phyloP scores from a whole-genome alignment of 352 stramenopile genomes.

The Phytopythium mirpurense region DNA sequence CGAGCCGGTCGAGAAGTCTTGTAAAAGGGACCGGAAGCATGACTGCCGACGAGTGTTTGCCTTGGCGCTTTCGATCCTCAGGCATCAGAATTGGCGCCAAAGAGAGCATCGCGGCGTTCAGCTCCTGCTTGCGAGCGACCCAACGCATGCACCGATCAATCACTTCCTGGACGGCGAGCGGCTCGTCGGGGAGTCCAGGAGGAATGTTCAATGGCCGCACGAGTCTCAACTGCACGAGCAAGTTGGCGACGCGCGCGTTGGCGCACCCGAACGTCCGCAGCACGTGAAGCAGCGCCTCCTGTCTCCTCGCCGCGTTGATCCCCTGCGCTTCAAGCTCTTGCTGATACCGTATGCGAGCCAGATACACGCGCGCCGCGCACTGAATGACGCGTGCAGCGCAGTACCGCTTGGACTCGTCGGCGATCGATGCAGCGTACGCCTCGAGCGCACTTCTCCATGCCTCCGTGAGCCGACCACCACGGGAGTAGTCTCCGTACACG shows the following conservation, averaged over 20 bases:
- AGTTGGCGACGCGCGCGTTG: constrained; percentile 60
- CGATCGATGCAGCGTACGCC: constrained; percentile 57
- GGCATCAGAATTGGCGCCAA: constrained; percentile 30
- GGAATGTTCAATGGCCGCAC: constrained; percentile 49
- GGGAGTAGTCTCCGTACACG: constrained; percentile 24
- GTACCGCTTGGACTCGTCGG: constrained; percentile 57
- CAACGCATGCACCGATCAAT: constrained; percentile 51
- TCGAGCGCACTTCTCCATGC: constrained; percentile 52
- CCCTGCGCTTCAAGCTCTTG: constrained; percentile 63
- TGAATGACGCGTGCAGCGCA: constrained; percentile 70
- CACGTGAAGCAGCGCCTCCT: constrained; percentile 43
- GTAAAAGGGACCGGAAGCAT: constrained; percentile 54
- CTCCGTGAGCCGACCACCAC: constrained; percentile 28
- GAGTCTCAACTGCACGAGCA: constrained; percentile 70
- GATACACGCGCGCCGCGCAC: constrained; percentile 62
- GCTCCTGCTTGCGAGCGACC: constrained; percentile 42
- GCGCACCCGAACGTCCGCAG: constrained; percentile 49
- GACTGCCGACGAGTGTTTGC: constrained; percentile 15
- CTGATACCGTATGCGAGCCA: constrained; percentile 57
- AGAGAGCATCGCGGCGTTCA: constrained; percentile 39
- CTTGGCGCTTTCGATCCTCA: background rate
- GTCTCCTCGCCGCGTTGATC: constrained; percentile 50
- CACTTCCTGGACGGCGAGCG: constrained; percentile 50
- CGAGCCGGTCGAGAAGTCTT: constrained; percentile 49
- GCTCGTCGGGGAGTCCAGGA: constrained; percentile 42